Percentiles rank a stretch among this genome's conserved stretches.
Evolutionary conservation across 345 rosid species (phyloP).

Genomic region (Ceriops zippeliana): DNA sequence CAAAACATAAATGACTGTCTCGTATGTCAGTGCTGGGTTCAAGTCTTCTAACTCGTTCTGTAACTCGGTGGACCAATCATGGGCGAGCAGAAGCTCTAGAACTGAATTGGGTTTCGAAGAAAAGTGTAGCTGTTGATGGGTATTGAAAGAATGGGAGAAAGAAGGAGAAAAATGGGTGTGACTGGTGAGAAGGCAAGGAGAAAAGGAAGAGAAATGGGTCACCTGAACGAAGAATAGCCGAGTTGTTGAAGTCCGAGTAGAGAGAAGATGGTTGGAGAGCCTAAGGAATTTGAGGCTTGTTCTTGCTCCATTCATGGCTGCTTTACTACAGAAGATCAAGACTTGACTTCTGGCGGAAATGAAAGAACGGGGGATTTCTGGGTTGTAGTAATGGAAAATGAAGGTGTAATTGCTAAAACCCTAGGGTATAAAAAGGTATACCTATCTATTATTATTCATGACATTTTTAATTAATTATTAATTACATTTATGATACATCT

Average conservation of each 20-base stretch:
- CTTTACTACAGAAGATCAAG: neutral
- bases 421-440: too few relatives aligned
- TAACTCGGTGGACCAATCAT: conserved; percentile 54
- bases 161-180: neutral
- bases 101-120: conserved; percentile 46
- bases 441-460: too few relatives aligned
- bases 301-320: conserved; percentile 63
- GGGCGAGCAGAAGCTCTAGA: conserved; percentile 37
- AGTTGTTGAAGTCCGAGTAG: conserved; percentile 29
- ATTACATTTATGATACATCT: too few relatives aligned
- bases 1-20: conserved; percentile 58
- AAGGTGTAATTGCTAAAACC: too few relatives aligned
- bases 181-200: conserved; percentile 8
- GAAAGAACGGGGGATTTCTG: too few relatives aligned
- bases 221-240: conserved; percentile 40
- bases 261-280: conserved; percentile 6
- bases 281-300: conserved; percentile 37
- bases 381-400: too few relatives aligned
- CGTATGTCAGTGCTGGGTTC: conserved; percentile 42
- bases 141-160: conserved; percentile 17
- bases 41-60: conserved; percentile 37
- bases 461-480: too few relatives aligned
- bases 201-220: conserved; percentile 26
- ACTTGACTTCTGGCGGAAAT: neutral
- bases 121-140: conserved; percentile 29